Conservation (phyloP, 179 eudicot species). For the Beta macrorhiza region DNA sequence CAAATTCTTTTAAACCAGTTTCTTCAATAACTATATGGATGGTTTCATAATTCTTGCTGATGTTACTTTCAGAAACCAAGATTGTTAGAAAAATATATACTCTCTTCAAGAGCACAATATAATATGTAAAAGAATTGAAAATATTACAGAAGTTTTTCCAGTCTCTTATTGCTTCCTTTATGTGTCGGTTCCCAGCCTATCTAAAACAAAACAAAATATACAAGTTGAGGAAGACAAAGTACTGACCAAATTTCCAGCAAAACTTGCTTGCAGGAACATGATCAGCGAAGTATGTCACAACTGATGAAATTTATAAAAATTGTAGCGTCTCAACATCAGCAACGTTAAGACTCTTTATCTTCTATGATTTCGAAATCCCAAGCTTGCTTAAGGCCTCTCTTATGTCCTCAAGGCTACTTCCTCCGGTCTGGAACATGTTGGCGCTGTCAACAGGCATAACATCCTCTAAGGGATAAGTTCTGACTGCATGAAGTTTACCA, state of each 20-base stretch:
- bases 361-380: conserved; percentile 25
- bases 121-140: neutral
- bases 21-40: too few species aligned
- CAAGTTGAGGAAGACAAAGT: conserved; percentile 12
- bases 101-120: neutral
- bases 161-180: conserved; percentile 1
- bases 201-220: neutral
- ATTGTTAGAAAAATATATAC: neutral
- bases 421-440: conserved; percentile 32
- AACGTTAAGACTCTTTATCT: neutral
- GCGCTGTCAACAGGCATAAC: conserved; percentile 42
- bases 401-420: conserved; percentile 30
- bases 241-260: conserved; percentile 4
- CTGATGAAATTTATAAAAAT: neutral
- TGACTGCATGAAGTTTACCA: conserved; percentile 34
- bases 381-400: conserved; percentile 36
- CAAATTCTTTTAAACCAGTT: too few species aligned
- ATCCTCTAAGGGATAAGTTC: conserved; percentile 43
- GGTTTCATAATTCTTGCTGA: too few species aligned
- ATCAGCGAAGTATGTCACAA: conserved; percentile 7
- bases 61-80: neutral
- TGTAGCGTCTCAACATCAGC: conserved; percentile 12
- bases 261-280: neutral
- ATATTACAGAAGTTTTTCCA: neutral
- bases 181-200: neutral